Percentiles rank a stretch among this genome's conserved stretches.
These are phyloP conservation scores for Bothriochloa decipiens DNA, from an alignment of 176 grass and related monocot species.

Conservation along the genomic window DNA sequence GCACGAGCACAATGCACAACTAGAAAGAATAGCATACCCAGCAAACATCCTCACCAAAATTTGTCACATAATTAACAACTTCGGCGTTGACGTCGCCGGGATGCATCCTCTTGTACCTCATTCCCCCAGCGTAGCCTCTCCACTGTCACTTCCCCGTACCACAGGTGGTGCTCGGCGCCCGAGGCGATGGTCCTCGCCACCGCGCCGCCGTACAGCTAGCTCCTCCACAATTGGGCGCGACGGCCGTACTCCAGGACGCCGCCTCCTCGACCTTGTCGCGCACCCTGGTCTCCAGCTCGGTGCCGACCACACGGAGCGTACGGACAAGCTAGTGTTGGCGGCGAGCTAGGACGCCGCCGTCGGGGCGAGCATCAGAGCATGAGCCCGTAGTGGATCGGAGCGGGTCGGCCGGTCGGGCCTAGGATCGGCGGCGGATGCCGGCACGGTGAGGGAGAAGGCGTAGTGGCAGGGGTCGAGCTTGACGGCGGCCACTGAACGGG, in stretches of 20 bases:
- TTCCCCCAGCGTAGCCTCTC: constrained; percentile 73
- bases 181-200: constrained; percentile 60
- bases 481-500: constrained; percentile 58
- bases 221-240: no score
- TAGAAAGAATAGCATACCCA: no score
- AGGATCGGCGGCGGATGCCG: constrained; percentile 45
- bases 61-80: no score
- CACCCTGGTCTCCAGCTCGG: background rate
- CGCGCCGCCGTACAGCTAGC: constrained; percentile 44
- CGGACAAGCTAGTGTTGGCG: constrained; percentile 46
- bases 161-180: constrained; percentile 48
- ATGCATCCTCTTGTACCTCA: constrained; percentile 43
- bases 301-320: constrained; percentile 58
- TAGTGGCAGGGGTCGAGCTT: constrained; percentile 42
- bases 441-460: constrained; percentile 65
- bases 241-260: no score
- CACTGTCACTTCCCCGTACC: constrained; percentile 58
- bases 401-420: constrained; percentile 55
- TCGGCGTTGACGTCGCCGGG: no score
- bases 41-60: no score
- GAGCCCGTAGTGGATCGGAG: constrained; percentile 70
- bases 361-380: constrained; percentile 50
- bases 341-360: constrained; percentile 34
- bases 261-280: no score
- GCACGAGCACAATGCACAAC: no score